Percentiles rank a stretch among this genome's conserved stretches.
Conservation (phyloP, 208 protist genomes). For the Porcisia deanei region DNA sequence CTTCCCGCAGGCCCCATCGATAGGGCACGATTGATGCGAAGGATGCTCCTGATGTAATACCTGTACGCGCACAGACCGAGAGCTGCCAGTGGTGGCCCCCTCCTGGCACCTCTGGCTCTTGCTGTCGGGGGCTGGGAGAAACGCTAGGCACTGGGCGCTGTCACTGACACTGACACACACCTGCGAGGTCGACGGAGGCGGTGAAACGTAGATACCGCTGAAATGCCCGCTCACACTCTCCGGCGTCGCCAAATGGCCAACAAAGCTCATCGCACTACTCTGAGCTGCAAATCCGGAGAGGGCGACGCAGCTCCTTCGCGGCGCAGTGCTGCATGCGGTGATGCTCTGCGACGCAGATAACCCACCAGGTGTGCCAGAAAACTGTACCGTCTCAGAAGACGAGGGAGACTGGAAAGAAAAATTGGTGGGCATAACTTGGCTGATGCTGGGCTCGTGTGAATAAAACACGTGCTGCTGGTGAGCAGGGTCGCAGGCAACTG, state of each 20-base stretch:
- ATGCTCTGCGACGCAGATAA: constrained; percentile 21
- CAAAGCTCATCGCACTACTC: background rate
- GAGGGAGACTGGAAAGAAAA: background rate
- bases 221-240: background rate
- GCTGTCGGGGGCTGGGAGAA: background rate
- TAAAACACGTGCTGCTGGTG: background rate
- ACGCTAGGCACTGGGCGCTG: background rate
- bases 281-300: background rate
- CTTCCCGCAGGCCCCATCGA: background rate
- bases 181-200: background rate
- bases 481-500: background rate
- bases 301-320: background rate
- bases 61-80: constrained; percentile 6
- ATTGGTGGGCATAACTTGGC: background rate
- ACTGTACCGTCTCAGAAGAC: constrained; percentile 11
- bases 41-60: constrained; percentile 15
- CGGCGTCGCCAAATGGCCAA: background rate
- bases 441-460: background rate
- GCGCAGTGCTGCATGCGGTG: background rate
- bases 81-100: background rate
- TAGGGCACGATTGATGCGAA: constrained; percentile 2
- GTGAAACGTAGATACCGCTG: background rate
- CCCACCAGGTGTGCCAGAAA: constrained; percentile 26
- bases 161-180: background rate
- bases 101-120: background rate